Evolutionary conservation across 164 flowering plant genomes (phyloP), one percentile per base, ranked within the genome.

Genomic region (Stephania yunnanensis): DNA sequence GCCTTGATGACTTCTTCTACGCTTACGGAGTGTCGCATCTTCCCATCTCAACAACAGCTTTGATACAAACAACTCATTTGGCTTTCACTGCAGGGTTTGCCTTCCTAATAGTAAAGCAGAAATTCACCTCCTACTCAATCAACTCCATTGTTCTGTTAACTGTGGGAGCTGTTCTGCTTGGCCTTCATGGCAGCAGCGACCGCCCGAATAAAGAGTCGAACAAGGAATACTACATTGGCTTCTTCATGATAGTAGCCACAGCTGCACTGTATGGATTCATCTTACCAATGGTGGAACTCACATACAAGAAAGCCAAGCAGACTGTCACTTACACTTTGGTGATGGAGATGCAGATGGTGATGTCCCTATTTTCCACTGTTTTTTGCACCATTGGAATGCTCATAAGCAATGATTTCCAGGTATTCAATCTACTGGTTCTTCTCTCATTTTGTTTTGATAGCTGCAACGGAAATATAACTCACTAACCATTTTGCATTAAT

Each of bases 1-100:
- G 91, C 68, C 7, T 84, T 1, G 89, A 80, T 48, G 79, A 87
- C 76, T 90, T 83, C 79, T 52, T 90, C 20, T 89, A 89, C 65
- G 82, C 91, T 17, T 85, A 75, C 64, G 92, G 91, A 5, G 75
- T 82, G 9, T 76, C 83, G 0, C 75, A 73, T 3, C 84, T 90
- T 1, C 94, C 92, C 0, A 84, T 87, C 3, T 90, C 92, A 0
- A 90, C 94, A 0, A 79, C 86, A 1, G 19, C 90, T 10, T 73
- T 90, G 1, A 71, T 89, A 75, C 71, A 84, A 10, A 88, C 92
- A 0, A 61, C 85, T 10, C 92, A 90, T 53, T 75, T 90, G 68
- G 92, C 79, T 1, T 89, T 89, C 87, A 90, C 91, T 0, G 94
- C 94, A 0, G 78, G 10, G 1, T 87, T 85, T 42, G 88, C 92